Percentiles rank a stretch among this genome's conserved stretches.
These are phyloP conservation scores for Crinitomyces ghanaensis DNA, from an alignment of 805 yeast genomes.

Conservation along the genomic window DNA sequence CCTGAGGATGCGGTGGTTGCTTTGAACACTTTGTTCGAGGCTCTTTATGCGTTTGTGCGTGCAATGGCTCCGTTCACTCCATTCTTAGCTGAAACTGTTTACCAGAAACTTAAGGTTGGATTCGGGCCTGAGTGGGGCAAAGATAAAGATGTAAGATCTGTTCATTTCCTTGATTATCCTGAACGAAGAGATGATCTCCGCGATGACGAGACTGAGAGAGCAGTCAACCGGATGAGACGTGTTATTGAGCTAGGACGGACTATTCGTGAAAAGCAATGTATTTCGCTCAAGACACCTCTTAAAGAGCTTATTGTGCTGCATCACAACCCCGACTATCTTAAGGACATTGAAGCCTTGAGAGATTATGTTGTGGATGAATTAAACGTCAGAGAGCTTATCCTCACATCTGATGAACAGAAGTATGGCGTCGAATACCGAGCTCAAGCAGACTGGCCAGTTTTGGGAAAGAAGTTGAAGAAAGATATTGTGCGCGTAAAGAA, in stretches of 20 bases:
- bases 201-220: constrained; percentile 72
- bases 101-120: constrained; percentile 54
- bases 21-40: constrained; percentile 83
- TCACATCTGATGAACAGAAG: constrained; percentile 81
- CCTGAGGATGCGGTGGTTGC: constrained; percentile 75
- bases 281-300: constrained; percentile 91
- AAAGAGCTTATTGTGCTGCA: constrained; percentile 79
- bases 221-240: constrained; percentile 92
- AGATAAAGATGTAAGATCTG: constrained; percentile 61
- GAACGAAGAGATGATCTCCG: constrained; percentile 65
- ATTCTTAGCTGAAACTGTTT: constrained; percentile 82
- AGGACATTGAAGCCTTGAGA: constrained; percentile 67
- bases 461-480: constrained; percentile 93
- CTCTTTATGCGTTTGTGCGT: constrained; percentile 74
- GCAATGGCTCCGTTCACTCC: constrained; percentile 99
- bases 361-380: constrained; percentile 80
- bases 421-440: constrained; percentile 89
- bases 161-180: constrained; percentile 92
- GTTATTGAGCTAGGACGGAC: constrained; percentile 94
- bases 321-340: constrained; percentile 59
- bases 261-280: constrained; percentile 90
- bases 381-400: constrained; percentile 77
- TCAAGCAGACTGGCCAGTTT: constrained; percentile 97
- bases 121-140: constrained; percentile 33
- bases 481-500: constrained; percentile 91